phyloP scores from a whole-genome alignment of 305 asterid species.

The Fraxinus platypoda region DNA sequence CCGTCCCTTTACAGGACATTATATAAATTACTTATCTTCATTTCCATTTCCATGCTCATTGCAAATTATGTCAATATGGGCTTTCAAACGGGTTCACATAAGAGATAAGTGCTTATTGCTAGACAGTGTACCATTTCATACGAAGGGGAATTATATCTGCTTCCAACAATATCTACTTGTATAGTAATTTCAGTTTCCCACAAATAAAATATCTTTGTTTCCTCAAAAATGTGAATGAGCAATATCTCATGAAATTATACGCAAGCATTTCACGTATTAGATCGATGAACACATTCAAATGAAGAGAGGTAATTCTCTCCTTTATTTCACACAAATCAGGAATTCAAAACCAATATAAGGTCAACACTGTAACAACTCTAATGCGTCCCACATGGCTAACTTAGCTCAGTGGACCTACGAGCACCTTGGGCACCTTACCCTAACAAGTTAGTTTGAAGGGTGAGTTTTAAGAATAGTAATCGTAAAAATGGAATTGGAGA shows the following conservation, averaged over 20 bases:
- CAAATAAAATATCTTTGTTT: not conserved
- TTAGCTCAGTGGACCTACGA: not conserved
- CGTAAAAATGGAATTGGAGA: not conserved
- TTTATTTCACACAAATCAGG: not conserved
- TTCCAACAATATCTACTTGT: not conserved
- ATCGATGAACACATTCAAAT: not conserved
- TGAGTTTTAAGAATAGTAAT: not conserved
- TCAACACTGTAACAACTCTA: not conserved
- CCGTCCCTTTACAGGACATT: not conserved
- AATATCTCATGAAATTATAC: not conserved
- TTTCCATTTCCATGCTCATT: not conserved
- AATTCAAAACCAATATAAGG: not conserved
- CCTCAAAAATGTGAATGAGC: not conserved
- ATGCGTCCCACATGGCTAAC: not conserved
- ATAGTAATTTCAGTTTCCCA: not conserved
- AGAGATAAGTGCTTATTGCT: not conserved
- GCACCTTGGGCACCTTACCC: not conserved
- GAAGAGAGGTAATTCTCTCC: not conserved
- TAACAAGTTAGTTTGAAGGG: not conserved
- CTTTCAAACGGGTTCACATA: not conserved
- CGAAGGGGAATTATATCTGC: not conserved
- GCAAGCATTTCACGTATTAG: not conserved
- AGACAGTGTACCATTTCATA: not conserved
- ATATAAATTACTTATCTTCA: not conserved
- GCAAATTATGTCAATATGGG: not conserved